Conservation (phyloP, 208 protist species). For the Wallacemonas sp. region DNA sequence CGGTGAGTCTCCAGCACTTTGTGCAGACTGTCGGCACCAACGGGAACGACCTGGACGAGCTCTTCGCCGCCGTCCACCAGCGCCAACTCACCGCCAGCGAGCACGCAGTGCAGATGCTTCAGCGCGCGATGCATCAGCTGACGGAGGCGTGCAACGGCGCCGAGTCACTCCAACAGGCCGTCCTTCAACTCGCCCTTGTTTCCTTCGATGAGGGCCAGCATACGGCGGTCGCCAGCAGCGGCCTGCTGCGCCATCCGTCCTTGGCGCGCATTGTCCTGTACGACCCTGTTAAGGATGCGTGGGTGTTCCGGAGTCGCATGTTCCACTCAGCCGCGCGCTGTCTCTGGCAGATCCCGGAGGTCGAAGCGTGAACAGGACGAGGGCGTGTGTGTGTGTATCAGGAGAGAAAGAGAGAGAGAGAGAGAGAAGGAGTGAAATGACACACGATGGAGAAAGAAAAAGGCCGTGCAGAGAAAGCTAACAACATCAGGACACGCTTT, state of each 20-base stretch:
- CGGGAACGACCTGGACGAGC: conserved; percentile 66
- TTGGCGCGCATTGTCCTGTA: conserved; percentile 62
- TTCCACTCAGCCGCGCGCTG: conserved; percentile 63
- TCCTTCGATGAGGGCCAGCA: conserved; percentile 52
- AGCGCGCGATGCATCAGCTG: conserved; percentile 54
- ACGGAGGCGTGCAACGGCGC: conserved; percentile 22
- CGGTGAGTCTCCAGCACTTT: conserved; percentile 51
- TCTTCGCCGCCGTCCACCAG: conserved; percentile 56
- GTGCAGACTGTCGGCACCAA: conserved; percentile 57
- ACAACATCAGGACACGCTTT: too few species aligned
- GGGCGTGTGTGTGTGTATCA: neutral
- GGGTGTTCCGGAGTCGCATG: conserved; percentile 55
- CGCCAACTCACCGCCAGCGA: conserved; percentile 26
- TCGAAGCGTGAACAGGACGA: neutral
- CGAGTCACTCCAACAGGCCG: conserved; percentile 25
- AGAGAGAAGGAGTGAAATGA: neutral
- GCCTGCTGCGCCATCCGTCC: conserved; percentile 21
- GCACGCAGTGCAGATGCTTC: conserved; percentile 54
- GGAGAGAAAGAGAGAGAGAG: neutral
- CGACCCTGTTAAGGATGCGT: conserved; percentile 60
- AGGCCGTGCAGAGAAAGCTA: too few species aligned
- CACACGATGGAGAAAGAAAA: too few species aligned
- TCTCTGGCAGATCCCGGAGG: conserved; percentile 24
- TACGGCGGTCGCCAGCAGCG: conserved; percentile 21
- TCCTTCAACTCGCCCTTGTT: conserved; percentile 42